Evolutionary conservation across 805 yeast genomes (phyloP).

Genomic region (Ogataea paradorogensis): DNA sequence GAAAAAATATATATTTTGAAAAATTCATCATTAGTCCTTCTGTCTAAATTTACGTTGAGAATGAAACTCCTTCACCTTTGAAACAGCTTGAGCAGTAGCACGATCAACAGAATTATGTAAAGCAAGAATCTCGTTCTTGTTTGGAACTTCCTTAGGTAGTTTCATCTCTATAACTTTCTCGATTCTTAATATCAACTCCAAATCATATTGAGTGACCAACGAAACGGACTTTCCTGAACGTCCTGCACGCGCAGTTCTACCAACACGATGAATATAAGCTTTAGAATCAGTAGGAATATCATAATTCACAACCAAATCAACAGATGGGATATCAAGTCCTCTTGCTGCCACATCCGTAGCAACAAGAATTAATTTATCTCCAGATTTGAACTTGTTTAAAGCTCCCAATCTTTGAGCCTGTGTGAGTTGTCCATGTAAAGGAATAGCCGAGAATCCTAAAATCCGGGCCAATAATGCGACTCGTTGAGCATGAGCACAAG

Average conservation of each 20-base stretch:
- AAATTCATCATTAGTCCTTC: conserved; percentile 6
- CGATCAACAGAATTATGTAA: conserved; percentile 85
- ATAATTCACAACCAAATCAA: conserved; percentile 83
- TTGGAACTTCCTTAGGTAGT: conserved; percentile 78
- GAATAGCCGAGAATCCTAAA: conserved; percentile 85
- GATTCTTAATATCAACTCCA: conserved; percentile 82
- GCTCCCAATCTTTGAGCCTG: conserved; percentile 85
- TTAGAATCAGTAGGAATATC: conserved; percentile 97
- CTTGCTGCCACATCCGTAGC: conserved; percentile 94
- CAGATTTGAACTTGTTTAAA: conserved; percentile 72
- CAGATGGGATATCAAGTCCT: conserved; percentile 95
- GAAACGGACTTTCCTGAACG: conserved; percentile 84
- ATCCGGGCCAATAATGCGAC: conserved; percentile 77
- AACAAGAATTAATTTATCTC: conserved; percentile 63
- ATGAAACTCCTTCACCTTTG: conserved; percentile 68
- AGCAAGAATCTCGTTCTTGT: conserved; percentile 71
- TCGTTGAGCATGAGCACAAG: conserved; percentile 93
- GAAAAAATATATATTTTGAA: not conserved
- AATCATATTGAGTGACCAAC: conserved; percentile 89
- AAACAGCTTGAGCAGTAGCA: conserved; percentile 87
- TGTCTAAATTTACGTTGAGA: conserved; percentile 22
- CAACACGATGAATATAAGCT: conserved; percentile 94
- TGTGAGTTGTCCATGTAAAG: conserved; percentile 88
- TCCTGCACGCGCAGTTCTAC: conserved; percentile 97
- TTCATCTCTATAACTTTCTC: conserved; percentile 84